These are phyloP conservation scores for Aspergillus caelatus DNA, from an alignment of 2,329 filamentous ascomycete genomes.

Conservation along the genomic window DNA sequence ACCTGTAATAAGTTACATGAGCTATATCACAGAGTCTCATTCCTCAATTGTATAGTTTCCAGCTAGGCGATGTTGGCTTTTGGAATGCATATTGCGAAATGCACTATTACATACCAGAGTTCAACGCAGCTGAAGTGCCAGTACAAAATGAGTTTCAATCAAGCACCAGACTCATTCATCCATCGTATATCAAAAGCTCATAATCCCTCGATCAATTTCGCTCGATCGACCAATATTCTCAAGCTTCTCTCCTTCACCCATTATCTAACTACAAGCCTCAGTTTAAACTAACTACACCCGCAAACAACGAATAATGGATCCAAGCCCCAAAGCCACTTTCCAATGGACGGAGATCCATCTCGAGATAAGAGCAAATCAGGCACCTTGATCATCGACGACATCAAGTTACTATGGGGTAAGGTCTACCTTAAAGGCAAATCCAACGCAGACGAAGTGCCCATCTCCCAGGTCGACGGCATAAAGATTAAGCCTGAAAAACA, in stretches of 20 bases:
- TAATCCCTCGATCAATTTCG: background rate
- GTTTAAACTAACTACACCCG: no score
- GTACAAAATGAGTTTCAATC: background rate
- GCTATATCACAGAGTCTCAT: background rate
- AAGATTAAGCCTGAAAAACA: background rate
- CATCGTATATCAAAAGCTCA: background rate
- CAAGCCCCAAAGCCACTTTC: background rate
- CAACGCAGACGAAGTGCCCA: background rate
- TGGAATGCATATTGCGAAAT: background rate
- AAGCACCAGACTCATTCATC: background rate
- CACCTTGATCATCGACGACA: background rate
- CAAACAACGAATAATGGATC: background rate
- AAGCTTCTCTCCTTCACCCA: no score
- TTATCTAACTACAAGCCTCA: no score
- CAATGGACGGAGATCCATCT: background rate
- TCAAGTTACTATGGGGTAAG: background rate
- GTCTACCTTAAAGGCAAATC: background rate
- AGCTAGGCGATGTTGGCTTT: background rate
- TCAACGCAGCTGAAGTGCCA: background rate
- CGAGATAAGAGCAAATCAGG: background rate
- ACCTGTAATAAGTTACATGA: background rate
- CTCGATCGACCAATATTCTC: background rate
- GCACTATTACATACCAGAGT: background rate
- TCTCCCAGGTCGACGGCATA: background rate
- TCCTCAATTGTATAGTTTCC: background rate